These are phyloP conservation scores for Xylariaceae sp. DNA, from an alignment of 2,329 filamentous ascomycete genomes.

Conservation along the genomic window DNA sequence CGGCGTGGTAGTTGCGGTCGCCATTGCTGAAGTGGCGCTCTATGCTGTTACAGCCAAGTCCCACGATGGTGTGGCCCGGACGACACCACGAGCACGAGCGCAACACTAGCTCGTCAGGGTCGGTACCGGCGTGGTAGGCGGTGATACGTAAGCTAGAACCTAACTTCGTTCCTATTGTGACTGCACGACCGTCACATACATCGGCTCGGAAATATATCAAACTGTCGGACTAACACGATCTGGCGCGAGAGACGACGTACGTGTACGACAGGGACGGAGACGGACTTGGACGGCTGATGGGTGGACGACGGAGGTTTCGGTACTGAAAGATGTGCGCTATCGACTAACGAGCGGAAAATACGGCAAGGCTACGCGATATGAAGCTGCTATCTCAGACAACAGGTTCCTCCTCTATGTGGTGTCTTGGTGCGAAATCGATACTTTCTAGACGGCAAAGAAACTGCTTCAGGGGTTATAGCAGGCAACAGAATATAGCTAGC, in stretches of 20 bases:
- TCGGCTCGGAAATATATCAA: slow-evolving; percentile 25
- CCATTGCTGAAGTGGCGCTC: slow-evolving; percentile 36
- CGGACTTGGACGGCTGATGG: neutral
- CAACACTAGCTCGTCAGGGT: slow-evolving; percentile 12
- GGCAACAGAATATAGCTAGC: slow-evolving; percentile 13
- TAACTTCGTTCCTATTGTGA: slow-evolving; percentile 34
- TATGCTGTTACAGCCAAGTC: slow-evolving; percentile 28
- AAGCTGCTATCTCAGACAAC: slow-evolving; percentile 11
- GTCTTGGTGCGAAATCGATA: slow-evolving; percentile 10
- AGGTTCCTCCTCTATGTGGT: slow-evolving; percentile 9
- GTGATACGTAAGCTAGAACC: slow-evolving; percentile 28
- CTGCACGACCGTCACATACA: slow-evolving; percentile 31
- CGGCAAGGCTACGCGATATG: slow-evolving; percentile 11
- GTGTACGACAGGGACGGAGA: slow-evolving; percentile 32
- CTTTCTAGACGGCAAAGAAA: slow-evolving; percentile 11
- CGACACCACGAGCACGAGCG: slow-evolving; percentile 13
- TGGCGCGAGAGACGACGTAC: slow-evolving; percentile 18
- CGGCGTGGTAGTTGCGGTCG: slow-evolving; percentile 39
- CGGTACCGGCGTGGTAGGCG: slow-evolving; percentile 17
- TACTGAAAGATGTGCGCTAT: slow-evolving; percentile 16
- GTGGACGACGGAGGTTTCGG: neutral
- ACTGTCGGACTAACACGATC: slow-evolving; percentile 11
- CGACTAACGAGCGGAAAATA: slow-evolving; percentile 6
- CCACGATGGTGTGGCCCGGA: slow-evolving; percentile 30
- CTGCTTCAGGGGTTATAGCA: slow-evolving; percentile 12